Conservation (phyloP, 1,284 basidiomycete genomes). For the Puccinia hordei region DNA sequence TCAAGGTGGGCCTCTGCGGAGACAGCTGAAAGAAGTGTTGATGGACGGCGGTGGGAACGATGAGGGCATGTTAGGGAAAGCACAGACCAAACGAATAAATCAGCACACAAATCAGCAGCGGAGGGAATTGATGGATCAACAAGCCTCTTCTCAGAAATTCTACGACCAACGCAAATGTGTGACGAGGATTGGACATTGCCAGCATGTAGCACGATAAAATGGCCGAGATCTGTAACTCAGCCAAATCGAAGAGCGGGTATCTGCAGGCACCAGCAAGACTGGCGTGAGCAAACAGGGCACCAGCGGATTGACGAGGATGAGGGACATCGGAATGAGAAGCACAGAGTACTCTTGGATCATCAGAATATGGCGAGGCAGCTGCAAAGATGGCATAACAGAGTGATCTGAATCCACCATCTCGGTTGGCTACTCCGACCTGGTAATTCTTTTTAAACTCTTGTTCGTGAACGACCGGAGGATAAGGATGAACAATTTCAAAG, state of each 20-base stretch:
- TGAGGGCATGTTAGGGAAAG: background rate
- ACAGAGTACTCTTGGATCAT: conserved; percentile 36
- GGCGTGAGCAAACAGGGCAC: conserved; percentile 22
- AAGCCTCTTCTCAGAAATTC: conserved; percentile 20
- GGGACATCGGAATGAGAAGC: background rate
- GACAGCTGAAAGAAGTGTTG: background rate
- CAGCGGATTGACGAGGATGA: conserved; percentile 36
- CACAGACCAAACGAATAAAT: background rate
- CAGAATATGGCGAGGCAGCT: conserved; percentile 21
- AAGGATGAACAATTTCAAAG: conserved; percentile 24
- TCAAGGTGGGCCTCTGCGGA: background rate
- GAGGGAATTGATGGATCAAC: background rate
- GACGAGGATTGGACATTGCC: conserved; percentile 18
- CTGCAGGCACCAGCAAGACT: background rate
- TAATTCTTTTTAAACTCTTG: conserved; percentile 23
- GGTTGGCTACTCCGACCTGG: conserved; percentile 16
- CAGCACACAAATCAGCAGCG: background rate
- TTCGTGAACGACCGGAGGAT: conserved; percentile 16
- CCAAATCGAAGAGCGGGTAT: background rate
- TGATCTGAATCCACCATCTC: conserved; percentile 3
- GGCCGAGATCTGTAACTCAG: conserved; percentile 29
- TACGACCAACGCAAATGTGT: background rate
- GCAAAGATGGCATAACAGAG: conserved; percentile 47
- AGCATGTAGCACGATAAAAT: conserved; percentile 18
- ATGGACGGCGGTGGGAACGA: background rate